Base-by-base conservation (phyloP, 495 filamentous ascomycete genomes). In the Trichocladium antarcticum region DNA sequence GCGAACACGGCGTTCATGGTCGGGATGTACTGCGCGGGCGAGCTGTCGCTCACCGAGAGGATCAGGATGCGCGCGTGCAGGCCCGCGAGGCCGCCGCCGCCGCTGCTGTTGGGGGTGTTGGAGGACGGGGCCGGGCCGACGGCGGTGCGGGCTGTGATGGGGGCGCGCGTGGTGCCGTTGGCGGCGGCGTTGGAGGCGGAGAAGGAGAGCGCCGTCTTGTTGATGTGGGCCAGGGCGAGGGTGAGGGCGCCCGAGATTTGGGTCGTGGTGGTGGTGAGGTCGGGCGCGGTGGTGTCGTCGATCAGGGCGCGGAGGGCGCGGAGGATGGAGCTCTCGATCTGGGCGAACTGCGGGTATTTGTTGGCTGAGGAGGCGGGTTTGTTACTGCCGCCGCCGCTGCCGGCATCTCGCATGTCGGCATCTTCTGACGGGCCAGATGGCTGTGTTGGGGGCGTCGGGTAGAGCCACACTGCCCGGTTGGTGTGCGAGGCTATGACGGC, bases 1-100 rank as follows among this genome's bases (percentile, higher is more conserved):
- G 92, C 93, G 66, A 98, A 98, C 35, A 96, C 94, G 54, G 80
- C 76, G 70, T 97, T 98, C 89, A 97, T 98, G 40, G 95, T 84
- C 1, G 90, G 85, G 47, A 97, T 96, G 69, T 98, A 98, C 63
- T 96, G 89, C 27, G 83, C 77, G 0, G 90, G 82, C 5, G 88
- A 75, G 67, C 86, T 84, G 51, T 84, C 83, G 20, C 85, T 87
- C 27, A 89, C 86, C 40, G 82, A 87, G 34, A 93, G 67, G 10
- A 87, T 78, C 44, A 98, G 64, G 58, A 97, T 94, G 35, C 93
- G 84, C n/a, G 83, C 80, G 58, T 85, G 79, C 9, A 94, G 66
- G 37, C 74, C 66, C 46, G 74, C 62, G 21, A 67, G 60, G 17
- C 55, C 59, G 36, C 58, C 62, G 48, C 45, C 45, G 51, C 58